These are phyloP conservation scores for Parachlorella kessleri DNA, from an alignment of 139 green algal species.

Conservation along the genomic window DNA sequence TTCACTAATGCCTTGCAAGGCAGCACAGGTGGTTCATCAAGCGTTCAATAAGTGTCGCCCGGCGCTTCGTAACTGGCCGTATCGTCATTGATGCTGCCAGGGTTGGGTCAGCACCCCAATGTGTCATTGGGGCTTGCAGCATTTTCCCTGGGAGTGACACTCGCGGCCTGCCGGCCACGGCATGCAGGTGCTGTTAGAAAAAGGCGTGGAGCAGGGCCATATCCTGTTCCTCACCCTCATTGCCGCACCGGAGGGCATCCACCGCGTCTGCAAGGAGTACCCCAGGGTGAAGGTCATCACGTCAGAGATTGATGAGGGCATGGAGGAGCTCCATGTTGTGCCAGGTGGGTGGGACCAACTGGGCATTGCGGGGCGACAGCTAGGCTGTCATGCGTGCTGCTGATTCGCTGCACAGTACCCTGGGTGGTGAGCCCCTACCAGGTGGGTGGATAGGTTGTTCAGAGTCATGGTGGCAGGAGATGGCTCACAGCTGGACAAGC, in stretches of 20 bases:
- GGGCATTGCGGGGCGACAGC: no score
- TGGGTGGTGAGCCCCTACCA: neutral
- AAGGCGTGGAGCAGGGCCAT: conserved; percentile 83
- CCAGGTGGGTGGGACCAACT: conserved; percentile 66
- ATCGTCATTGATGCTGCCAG: no score
- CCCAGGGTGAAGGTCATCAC: conserved; percentile 85
- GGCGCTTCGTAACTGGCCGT: no score
- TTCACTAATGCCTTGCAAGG: no score
- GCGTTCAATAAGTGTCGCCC: no score
- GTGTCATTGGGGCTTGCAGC: no score
- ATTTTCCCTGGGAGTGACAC: no score
- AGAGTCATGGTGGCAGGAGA: neutral
- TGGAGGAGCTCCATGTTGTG: conserved; percentile 83
- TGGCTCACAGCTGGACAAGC: neutral
- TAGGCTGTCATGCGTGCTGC: no score
- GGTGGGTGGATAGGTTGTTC: conserved; percentile 37
- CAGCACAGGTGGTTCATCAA: no score
- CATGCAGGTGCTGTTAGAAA: conserved; percentile 74
- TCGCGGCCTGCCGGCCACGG: no score
- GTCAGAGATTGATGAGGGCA: conserved; percentile 89
- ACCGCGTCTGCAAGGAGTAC: conserved; percentile 72
- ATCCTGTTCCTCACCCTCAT: conserved; percentile 96
- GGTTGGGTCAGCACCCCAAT: no score
- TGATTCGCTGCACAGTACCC: no score
- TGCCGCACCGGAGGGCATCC: conserved; percentile 90